A percentile compares a stretch with the other conserved stretches of the same genome.
These are phyloP conservation scores for Raphanus raphanistrum DNA, from an alignment of 345 rosid species.

Conservation along the genomic window DNA sequence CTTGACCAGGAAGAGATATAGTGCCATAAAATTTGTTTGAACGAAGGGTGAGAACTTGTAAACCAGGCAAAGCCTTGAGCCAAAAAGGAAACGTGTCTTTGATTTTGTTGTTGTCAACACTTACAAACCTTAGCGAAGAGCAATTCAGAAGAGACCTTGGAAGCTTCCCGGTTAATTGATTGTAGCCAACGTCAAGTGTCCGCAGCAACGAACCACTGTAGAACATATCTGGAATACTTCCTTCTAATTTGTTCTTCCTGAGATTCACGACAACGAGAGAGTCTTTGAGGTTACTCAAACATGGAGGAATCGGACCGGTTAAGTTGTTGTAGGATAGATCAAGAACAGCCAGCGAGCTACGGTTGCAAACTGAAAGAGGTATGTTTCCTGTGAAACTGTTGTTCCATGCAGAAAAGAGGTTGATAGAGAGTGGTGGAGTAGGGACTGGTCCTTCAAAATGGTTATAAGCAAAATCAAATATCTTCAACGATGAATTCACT, in stretches of 20 bases:
- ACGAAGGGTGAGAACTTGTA: background rate
- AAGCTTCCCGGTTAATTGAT: conserved; percentile 28
- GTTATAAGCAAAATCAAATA: background rate
- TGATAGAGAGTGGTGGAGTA: background rate
- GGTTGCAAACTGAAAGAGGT: conserved; percentile 1
- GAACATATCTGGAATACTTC: conserved; percentile 26
- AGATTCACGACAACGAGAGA: conserved; percentile 15
- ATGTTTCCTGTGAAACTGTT: background rate
- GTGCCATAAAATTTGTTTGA: background rate
- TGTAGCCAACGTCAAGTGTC: conserved; percentile 33
- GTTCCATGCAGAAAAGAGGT: background rate
- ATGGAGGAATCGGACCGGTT: conserved; percentile 28
- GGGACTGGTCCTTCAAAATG: conserved; percentile 2
- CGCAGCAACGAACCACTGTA: background rate
- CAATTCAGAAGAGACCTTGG: conserved; percentile 14
- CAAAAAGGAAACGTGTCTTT: background rate
- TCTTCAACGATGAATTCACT: background rate
- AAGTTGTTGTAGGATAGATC: background rate
- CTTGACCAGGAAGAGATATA: background rate
- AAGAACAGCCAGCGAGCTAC: background rate
- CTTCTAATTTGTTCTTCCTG: conserved; percentile 33
- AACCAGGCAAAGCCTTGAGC: background rate
- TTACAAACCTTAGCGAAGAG: conserved; percentile 15
- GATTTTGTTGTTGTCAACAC: background rate
- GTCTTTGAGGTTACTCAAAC: conserved; percentile 19